Conservation (phyloP, 441 rosid genomes). For the Adansonia rubrostipa region DNA sequence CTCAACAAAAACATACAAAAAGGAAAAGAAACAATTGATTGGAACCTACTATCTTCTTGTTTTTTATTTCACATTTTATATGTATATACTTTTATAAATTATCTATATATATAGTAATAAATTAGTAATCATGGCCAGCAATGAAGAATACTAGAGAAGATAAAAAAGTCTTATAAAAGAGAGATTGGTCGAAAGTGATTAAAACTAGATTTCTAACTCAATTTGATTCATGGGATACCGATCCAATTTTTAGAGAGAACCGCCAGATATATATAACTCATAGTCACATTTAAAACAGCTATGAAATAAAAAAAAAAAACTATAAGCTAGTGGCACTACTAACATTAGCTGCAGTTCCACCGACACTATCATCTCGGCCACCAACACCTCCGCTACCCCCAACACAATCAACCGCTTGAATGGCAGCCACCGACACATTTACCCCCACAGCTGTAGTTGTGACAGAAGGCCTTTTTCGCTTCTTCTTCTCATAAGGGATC, state of each 20-base stretch:
- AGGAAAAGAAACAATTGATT: not conserved
- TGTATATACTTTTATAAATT: not conserved
- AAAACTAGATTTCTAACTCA: constrained; percentile 27
- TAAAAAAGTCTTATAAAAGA: not conserved
- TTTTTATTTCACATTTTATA: not conserved
- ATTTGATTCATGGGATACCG: constrained; percentile 29
- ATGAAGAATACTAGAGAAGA: not conserved
- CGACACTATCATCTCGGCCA: constrained; percentile 12
- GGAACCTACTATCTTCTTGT: not conserved
- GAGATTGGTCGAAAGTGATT: not conserved
- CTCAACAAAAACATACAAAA: not conserved
- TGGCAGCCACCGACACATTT: constrained; percentile 32
- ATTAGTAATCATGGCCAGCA: not conserved
- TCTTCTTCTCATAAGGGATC: constrained; percentile 91
- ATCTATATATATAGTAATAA: too few relatives aligned
- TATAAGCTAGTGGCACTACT: constrained; percentile 33
- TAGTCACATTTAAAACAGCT: constrained; percentile 37
- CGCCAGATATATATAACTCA: constrained; percentile 27
- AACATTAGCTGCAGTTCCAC: constrained; percentile 22
- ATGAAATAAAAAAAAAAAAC: constrained; percentile 19
- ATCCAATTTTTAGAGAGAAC: constrained; percentile 33
- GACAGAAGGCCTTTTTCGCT: constrained; percentile 64
- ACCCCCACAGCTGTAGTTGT: constrained; percentile 22
- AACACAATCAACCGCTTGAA: constrained; percentile 27
- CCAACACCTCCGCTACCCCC: constrained; percentile 30